Evolutionary conservation across 2,329 filamentous ascomycete species (phyloP), one percentile per base, ranked within the genome.

Genomic region (Neurospora sp.): DNA sequence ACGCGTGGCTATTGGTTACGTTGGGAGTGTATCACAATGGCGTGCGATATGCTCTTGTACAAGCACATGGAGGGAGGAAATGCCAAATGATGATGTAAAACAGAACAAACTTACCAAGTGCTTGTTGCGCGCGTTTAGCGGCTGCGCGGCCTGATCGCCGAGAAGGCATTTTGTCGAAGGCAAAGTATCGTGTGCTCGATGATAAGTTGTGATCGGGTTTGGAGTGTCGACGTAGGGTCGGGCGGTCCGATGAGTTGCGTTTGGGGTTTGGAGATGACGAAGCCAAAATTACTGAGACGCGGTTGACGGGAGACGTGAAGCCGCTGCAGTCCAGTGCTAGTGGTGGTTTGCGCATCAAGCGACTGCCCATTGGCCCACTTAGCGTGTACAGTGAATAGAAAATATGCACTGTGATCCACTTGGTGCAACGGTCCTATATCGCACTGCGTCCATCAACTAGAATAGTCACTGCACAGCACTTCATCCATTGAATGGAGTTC

Each of bases 51-150:
- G 9, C 2, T 17, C 28, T 28, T 66, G 15, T 52, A 38, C 42
- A 52, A 58, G 42, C 38, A 33, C 19, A 66, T n/a, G 43, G 19
- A 38, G 38, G 67, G 40, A 70, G 38, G 52, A 36, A 62, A 9
- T 36, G 42, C 2, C n/a, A 19, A 23, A 67, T 15, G 15, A 36
- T 19, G 43, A 3, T 28, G 28, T 9, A 58, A 68, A 52, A 70
- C 23, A 6, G 46, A 42, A 15, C 23, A 68, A 68, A 75, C 78
- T 72, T 76, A 82, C 81, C 81, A 58, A 83, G 78, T 38, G 81
- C 82, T 39, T 80, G 79, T 58, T 81, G 80, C 36, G 82, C 82
- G 70, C 81, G 80, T 74, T 81, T 80, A 62, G 82, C 82, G 66
- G 82, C 82, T 38, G 82, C 82, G 71, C 82, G 81, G 71, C 81